A percentile compares a stretch with the other conserved stretches of the same genome.
These are phyloP conservation scores for Nephromyces sp. DNA, from an alignment of 169 alveolate species.

Conservation along the genomic window DNA sequence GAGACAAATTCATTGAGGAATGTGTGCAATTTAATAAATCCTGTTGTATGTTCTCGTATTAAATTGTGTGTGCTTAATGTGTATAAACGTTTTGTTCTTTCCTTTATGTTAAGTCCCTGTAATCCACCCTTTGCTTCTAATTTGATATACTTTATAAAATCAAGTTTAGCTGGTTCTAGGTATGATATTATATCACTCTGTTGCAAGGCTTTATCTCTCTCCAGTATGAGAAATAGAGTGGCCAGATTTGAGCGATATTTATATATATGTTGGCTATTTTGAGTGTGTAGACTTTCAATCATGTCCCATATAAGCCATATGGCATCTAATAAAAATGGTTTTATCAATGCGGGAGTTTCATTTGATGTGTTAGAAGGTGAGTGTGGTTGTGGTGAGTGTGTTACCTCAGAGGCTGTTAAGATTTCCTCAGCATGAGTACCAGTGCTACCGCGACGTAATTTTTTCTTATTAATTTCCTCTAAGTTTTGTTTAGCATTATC, in stretches of 20 bases:
- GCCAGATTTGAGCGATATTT: neutral
- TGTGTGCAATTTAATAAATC: slow-evolving; percentile 19
- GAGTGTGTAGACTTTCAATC: neutral
- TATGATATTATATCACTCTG: neutral
- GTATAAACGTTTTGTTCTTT: slow-evolving; percentile 19
- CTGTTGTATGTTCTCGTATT: slow-evolving; percentile 13
- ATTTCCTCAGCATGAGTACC: too few species aligned
- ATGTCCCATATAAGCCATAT: neutral
- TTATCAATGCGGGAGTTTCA: neutral
- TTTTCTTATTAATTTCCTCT: neutral
- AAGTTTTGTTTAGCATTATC: neutral
- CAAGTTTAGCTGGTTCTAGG: neutral
- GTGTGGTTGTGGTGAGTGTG: neutral
- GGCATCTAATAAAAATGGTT: neutral
- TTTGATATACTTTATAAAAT: neutral
- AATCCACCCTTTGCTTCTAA: slow-evolving; percentile 1
- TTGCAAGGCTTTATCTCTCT: neutral
- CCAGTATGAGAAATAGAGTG: neutral
- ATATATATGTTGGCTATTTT: neutral
- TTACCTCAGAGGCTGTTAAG: neutral
- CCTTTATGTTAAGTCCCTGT: slow-evolving; percentile 21
- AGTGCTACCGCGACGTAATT: neutral
- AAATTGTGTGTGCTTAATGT: slow-evolving; percentile 14
- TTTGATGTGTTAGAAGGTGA: neutral
- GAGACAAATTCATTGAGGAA: slow-evolving; percentile 5